Percentiles rank a stretch among this genome's conserved stretches.
Evolutionary conservation across 192 early-diverging fungal species (phyloP).

Genomic region (Backusella macrospora): DNA sequence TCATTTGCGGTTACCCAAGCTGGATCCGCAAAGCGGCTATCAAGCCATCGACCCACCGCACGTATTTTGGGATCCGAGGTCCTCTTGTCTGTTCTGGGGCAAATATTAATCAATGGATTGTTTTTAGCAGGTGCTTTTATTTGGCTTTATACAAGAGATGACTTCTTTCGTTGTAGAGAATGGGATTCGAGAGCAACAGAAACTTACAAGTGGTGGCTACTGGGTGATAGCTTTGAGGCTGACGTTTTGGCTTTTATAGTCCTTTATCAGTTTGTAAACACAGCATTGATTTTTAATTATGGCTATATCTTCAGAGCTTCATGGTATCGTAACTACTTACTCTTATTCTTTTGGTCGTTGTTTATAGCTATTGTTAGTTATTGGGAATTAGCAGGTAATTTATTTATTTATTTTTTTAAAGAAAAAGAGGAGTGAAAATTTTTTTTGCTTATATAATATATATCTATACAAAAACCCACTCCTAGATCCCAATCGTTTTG

Average conservation of each 20-base stretch:
- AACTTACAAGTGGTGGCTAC: slow-evolving; percentile 61
- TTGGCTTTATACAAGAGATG: slow-evolving; percentile 58
- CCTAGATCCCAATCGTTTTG: slow-evolving; percentile 60
- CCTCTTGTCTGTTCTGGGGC: slow-evolving; percentile 58
- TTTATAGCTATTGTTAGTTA: slow-evolving; percentile 55
- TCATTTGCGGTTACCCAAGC: slow-evolving; percentile 57
- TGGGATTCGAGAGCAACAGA: slow-evolving; percentile 58
- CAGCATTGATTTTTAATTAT: slow-evolving; percentile 60
- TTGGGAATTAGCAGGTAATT: slow-evolving; percentile 49
- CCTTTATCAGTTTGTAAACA: slow-evolving; percentile 66
- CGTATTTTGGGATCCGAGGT: slow-evolving; percentile 67
- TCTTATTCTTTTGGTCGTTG: slow-evolving; percentile 41
- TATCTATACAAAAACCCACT: background rate
- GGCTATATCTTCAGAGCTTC: slow-evolving; percentile 52
- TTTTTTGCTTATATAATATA: background rate
- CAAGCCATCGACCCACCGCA: slow-evolving; percentile 59
- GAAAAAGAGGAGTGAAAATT: slow-evolving; percentile 3
- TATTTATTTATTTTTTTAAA: background rate
- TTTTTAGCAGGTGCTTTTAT: slow-evolving; percentile 48
- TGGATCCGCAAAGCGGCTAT: slow-evolving; percentile 43
- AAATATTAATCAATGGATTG: slow-evolving; percentile 58
- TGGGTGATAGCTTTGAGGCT: slow-evolving; percentile 71
- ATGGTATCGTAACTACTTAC: slow-evolving; percentile 53
- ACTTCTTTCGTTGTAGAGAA: slow-evolving; percentile 64
- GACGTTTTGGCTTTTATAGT: slow-evolving; percentile 49